Base-by-base conservation (phyloP, 495 filamentous ascomycete genomes). In the Penicillium lagena region DNA sequence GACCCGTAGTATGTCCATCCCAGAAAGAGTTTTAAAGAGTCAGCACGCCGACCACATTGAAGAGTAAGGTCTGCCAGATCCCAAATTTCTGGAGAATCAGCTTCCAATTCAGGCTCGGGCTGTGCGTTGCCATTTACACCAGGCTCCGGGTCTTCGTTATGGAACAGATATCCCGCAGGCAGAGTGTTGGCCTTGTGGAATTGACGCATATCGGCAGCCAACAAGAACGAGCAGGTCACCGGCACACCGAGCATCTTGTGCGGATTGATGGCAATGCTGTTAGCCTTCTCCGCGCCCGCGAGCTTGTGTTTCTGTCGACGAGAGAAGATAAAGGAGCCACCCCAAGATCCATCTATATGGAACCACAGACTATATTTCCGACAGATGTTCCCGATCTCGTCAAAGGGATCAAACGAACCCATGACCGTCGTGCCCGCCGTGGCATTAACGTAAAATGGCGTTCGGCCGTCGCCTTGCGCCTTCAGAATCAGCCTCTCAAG, bases 171-270 rank as follows among this genome's bases (percentile, higher is more conserved):
- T 9, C 83, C 85, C 0, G 90, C 90, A 0, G 83, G 82, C n/a
- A 94, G 72, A 22, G 85, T 93, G 58, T 91, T 95, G 2, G 89
- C 88, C 7, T 63, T 67, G 58, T 89, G 83, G 56, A 96, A 94
- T 29, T 82, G 66, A 29, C 76, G 67, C 51, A 90, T 60, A 60
- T 96, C 90, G 7, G 72, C 66, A 0, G 80, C 85, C 9, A 98
- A 75, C 8, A 98, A 76, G 70, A 95, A 95, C 7, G 86, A 90
- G 65, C 91, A 98, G 3, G 90, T 94, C 31, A 93, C 63, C 0
- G 91, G 91, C 8, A 87, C 87, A 34, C 86, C 87, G 52, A 98
- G 76, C 93, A 96, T 98, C 66, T 96, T 96, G 65, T 98, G 91
- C 47, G 93, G 90, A 62, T 94, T 95, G 34, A 95, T 76, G 8